Evolutionary conservation across 257 asterid species (phyloP).

Genomic region (Galeopsis tetrahit): DNA sequence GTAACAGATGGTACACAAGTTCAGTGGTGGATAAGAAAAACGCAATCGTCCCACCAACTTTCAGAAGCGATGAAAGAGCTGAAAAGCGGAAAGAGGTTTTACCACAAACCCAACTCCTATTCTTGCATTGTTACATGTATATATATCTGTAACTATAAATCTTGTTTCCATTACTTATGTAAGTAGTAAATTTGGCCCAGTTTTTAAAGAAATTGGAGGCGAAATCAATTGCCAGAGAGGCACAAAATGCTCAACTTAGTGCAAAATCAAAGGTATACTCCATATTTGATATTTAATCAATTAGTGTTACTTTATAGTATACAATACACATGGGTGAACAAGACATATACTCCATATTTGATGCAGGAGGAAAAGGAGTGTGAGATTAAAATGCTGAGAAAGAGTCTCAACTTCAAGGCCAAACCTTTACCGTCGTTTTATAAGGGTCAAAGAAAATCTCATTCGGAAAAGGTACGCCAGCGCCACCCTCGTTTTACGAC

Average conservation of each 20-base stretch:
- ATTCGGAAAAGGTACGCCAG: conserved; percentile 28
- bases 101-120: background rate
- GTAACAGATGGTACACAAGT: conserved; percentile 47
- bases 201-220: conserved; percentile 60
- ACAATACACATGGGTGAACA: background rate
- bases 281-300: background rate
- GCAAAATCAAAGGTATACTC: conserved; percentile 55
- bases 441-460: conserved; percentile 33
- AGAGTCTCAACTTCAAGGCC: conserved; percentile 42
- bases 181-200: conserved; percentile 29
- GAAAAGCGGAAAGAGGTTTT: conserved; percentile 64
- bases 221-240: conserved; percentile 59
- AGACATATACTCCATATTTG: conserved; percentile 24
- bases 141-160: background rate
- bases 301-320: background rate
- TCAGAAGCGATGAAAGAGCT: conserved; percentile 48
- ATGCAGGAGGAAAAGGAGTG: conserved; percentile 39
- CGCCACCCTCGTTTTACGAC: background rate
- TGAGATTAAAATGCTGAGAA: conserved; percentile 38
- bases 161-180: conserved; percentile 1
- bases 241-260: conserved; percentile 48
- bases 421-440: conserved; percentile 46
- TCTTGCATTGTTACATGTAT: background rate
- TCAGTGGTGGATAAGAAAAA: conserved; percentile 42
- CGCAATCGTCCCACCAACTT: conserved; percentile 36